Conservation (phyloP, 257 asterid genomes). For the Osmanthus fragrans region DNA sequence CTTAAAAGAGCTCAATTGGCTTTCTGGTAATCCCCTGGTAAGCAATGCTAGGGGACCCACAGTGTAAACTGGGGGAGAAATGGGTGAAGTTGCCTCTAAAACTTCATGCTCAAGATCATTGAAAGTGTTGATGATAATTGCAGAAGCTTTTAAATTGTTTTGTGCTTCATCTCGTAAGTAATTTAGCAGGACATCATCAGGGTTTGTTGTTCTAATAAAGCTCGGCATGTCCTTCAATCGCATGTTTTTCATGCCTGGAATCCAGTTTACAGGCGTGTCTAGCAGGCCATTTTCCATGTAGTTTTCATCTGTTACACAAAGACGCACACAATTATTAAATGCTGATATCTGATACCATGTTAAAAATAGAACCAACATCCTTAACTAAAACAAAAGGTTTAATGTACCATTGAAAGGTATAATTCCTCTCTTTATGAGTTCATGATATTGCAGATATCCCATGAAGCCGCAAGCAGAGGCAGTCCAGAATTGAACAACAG, state of each 20-base stretch:
- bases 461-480: conserved; percentile 31
- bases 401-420: conserved; percentile 25
- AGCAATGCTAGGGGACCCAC: conserved; percentile 31
- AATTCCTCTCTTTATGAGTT: conserved; percentile 26
- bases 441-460: conserved; percentile 28
- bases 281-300: conserved; percentile 19
- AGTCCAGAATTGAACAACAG: conserved; percentile 28
- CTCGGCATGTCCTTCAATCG: conserved; percentile 33
- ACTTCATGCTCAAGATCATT: conserved; percentile 26
- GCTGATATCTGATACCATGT: not conserved
- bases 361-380: not conserved
- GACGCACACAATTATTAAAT: not conserved
- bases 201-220: conserved; percentile 21
- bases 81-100: conserved; percentile 9
- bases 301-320: conserved; percentile 11
- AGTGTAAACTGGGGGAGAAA: conserved; percentile 21
- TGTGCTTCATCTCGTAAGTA: conserved; percentile 4
- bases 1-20: conserved; percentile 16
- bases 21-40: conserved; percentile 1
- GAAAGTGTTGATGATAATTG: conserved; percentile 35
- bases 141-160: conserved; percentile 22
- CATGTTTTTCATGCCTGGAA: conserved; percentile 27
- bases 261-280: conserved; percentile 20
- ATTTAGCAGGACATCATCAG: conserved; percentile 23
- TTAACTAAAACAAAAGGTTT: not conserved